Base-by-base conservation (phyloP, 163 green algal genomes). In the Scenedesmus sp. region DNA sequence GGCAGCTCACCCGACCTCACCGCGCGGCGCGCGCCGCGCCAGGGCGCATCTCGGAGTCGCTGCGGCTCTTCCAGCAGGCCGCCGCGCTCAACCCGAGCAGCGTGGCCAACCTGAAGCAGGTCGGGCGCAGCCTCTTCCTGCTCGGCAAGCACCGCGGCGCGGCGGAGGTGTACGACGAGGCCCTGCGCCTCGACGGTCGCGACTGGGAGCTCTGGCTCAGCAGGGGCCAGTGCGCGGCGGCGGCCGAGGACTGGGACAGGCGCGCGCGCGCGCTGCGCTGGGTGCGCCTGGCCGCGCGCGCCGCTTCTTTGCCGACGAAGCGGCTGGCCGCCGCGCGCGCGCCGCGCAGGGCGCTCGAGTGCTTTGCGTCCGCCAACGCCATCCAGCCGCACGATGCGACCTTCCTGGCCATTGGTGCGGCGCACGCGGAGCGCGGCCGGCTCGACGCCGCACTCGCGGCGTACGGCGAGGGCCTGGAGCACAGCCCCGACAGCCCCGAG, bases 181-280 rank as follows among this genome's bases (percentile, higher is more conserved):
- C 90, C 0, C 67, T 79, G 20, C 85, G 90, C 75, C 75, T 90
- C n/a, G 81, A 77, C 9, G 64, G 71, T 9, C 73, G 87, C 4
- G 90, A 96, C 78, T 94, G 90, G 90, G 91, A 96, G 45, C 88
- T 93, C 28, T 92, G 87, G 89, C 86, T 93, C 84, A 90, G 90
- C 80, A 91, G 90, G 70, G 91, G 91, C 33, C 71, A 92, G 33
- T 94, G 89, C 69, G 83, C 89, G 60, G 87, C 89, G 73, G 88
- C 92, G 60, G 70, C 90, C 11, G 88, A 93, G 74, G 72, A 88
- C 42, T 90, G 86, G 54, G 71, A 89, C 62, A 86, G 77, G 89
- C 88, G 33, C 24, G 81, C 4, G n/a, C n/a, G n/a, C n/a, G n/a
- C n/a, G n/a, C n/a, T n/a, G n/a, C n/a, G n/a, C n/a, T n/a, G 17